Evolutionary conservation across 805 yeast genomes (phyloP), one percentile per base, ranked within the genome.

Genomic region (Candida tammaniensis): DNA sequence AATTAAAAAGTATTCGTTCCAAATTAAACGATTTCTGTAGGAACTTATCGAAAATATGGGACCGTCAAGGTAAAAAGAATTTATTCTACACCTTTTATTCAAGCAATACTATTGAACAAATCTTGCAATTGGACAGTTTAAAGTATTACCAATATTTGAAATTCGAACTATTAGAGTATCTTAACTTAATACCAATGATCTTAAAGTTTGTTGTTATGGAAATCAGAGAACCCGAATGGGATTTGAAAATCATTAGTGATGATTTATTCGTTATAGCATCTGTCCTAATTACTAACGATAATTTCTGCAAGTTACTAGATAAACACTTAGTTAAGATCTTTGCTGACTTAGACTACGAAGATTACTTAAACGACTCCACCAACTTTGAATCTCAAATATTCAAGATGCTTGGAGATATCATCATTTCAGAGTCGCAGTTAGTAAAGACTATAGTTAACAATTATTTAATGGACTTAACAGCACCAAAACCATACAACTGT

Each of bases 141-240:
- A 14, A 14, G 12, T 31, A 13, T 16, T 41, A 27, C 24, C 19
- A 18, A 17, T 16, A 15, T 16, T 32, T 42, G 14, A 36, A 28
- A 15, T 38, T 35, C 23, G 47, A 43, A 24, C 17, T 43, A 6
- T 20, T 37, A 7, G 35, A 39, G 18, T 29, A 40, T 15, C 30
- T 43, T 12, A 43, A 43, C 26, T 30, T 29, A 9, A 21, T 43
- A 3, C 47, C 47, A 7, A 27, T 35, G 7, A 31, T 43, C 7
- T 21, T 43, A 3, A 16, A 30, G 22, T 37, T 39, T 35, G 31
- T 42, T 4, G 14, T 42, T 11, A 28, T 16, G 21, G 43, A 42
- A 19, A 17, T 38, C 16, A 18, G 17, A 7, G 23, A 28, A 7
- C 5, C 10, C 5, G 12, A 17, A 8, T 12, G 14, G 13, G 26